Evolutionary conservation across 768 basidiomycete species (phyloP), one percentile per base, ranked within the genome.

Genomic region (Dacryopinax primogenitus): DNA sequence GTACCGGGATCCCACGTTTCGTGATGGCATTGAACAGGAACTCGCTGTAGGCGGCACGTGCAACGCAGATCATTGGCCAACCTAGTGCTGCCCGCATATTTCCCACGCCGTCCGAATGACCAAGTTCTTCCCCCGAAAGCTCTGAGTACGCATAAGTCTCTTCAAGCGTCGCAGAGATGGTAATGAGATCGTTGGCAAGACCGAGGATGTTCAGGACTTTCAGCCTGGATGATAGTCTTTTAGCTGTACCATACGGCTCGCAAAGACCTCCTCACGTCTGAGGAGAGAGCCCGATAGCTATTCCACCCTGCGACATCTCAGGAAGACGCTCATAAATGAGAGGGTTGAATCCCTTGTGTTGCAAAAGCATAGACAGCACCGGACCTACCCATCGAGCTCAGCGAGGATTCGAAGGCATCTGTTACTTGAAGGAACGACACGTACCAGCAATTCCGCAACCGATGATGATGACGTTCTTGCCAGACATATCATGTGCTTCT

Each of bases 381-480:
- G 41, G n/a, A n/a, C n/a, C n/a, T n/a, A n/a, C n/a, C n/a, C n/a
- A n/a, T n/a, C n/a, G n/a, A n/a, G n/a, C n/a, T n/a, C n/a, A n/a
- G n/a, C n/a, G n/a, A n/a, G n/a, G n/a, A n/a, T n/a, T n/a, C n/a
- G n/a, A n/a, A n/a, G n/a, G n/a, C n/a, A n/a, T 6, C 41, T 44
- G 4, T 4, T 6, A 4, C 41, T 6, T 15, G 4, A 44, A 4
- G 18, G 18, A 44, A 44, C 3, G 3, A 23, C 18, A 7, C 41
- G 41, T 44, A 44, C 78, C 78, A 16, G 77, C 77, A 39, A 78
- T 74, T 1, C 78, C 78, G 21, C 72, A 72, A 26, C 78, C 78
- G 11, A 75, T 73, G 62, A 78, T 71, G 64, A 78, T 74, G 32
- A 78, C 74, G 66, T 62, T 9, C 36, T 9, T 37, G 36, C 36